Evolutionary conservation across 257 asterid genomes (phyloP).

Genomic region (Paulownia fortunei): DNA sequence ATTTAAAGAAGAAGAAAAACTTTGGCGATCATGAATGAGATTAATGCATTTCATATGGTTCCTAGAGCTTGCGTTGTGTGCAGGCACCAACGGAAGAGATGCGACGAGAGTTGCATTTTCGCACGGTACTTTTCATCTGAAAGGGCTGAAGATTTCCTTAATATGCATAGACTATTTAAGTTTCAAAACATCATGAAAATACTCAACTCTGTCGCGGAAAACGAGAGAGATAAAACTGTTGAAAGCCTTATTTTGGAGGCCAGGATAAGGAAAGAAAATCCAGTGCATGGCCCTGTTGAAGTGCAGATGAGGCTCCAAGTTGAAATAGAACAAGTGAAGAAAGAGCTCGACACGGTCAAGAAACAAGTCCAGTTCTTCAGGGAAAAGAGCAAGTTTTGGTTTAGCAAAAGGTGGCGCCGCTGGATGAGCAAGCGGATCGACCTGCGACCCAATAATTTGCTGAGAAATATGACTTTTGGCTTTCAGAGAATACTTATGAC

Average conservation of each 20-base stretch:
- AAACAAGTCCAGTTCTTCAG: background rate
- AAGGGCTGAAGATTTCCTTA: background rate
- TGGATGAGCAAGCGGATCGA: too few species aligned
- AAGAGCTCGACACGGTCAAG: background rate
- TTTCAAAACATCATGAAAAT: background rate
- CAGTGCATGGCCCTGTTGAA: background rate
- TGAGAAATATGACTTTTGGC: too few species aligned
- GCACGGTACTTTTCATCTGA: background rate
- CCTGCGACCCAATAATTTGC: too few species aligned
- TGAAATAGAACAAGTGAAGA: background rate
- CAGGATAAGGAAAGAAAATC: background rate
- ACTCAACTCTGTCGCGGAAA: background rate
- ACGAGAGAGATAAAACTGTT: background rate
- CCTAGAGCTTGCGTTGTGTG: background rate
- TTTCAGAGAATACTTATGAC: too few species aligned
- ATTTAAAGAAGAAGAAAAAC: background rate
- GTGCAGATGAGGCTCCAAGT: background rate
- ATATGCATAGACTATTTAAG: background rate
- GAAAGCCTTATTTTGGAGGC: conserved; percentile 15
- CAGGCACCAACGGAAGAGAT: background rate
- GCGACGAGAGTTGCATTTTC: background rate
- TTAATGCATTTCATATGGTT: background rate
- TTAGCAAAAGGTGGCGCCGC: too few species aligned
- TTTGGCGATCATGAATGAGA: background rate
- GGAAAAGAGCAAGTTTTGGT: too few species aligned